Evolutionary conservation across 108 stramenopile species (phyloP), one percentile per base, ranked within the genome.

Genomic region (Nitzschia sp.): DNA sequence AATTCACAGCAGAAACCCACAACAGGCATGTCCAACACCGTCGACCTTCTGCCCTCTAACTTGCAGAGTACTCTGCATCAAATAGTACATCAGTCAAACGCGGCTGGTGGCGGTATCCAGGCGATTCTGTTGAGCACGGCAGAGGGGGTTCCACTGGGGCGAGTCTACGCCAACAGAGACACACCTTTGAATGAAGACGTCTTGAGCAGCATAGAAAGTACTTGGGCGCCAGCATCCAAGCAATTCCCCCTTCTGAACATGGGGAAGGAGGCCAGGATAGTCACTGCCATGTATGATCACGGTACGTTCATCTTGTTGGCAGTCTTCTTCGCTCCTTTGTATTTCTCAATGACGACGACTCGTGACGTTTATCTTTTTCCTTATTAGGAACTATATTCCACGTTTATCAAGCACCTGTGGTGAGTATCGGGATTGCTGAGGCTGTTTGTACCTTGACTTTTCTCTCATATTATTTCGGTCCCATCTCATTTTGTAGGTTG

Each of bases 221-320:
- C 71, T 0, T 85, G 80, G 80, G 84, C 84, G 32, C 84, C 84
- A 27, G 72, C 80, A 22, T 73, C 76, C 15, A 85, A 85, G 58
- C 84, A 81, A 47, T 71, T 81, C 44, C 77, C 77, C n/a, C 57
- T 85, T n/a, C 48, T 85, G 26, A 53, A 78, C 11, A 58, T 78
- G 71, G 80, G 76, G 36, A 84, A 84, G 52, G 80, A 80, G 66
- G 72, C 71, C 1, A 68, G 75, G 53, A 36, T 58, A 1, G 74
- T 81, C 17, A 85, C 84, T 5, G 84, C 84, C 16, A 75, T 78
- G 13, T 85, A 85, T 36, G 77, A 85, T 63, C 73, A 81, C 23
- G 70, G 76, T 75, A 41, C 41, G 73, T 55, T 11, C 33, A 36
- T 2, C n/a, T n/a, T n/a, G 53, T 27, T 3, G 21, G 4, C 28